phyloP scores from a whole-genome alignment of 306 rosid genomes.

The Ziziphus jujuba region DNA sequence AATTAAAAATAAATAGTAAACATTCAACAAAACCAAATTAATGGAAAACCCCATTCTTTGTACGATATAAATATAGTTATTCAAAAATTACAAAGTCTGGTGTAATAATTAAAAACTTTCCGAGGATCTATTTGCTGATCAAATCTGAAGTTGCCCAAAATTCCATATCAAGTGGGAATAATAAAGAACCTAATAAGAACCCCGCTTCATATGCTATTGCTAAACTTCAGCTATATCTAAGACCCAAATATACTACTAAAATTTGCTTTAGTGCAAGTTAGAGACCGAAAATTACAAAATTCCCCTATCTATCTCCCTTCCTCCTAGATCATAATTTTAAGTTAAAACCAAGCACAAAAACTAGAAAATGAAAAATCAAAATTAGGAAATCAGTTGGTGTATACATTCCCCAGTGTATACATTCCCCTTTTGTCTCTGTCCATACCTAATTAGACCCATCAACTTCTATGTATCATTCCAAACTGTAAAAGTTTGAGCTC shows the following conservation, averaged over 20 bases:
- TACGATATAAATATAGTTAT: slow-evolving; percentile 25
- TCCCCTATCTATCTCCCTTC: not conserved
- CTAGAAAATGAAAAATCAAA: slow-evolving; percentile 9
- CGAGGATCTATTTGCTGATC: slow-evolving; percentile 33
- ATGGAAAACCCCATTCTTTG: slow-evolving; percentile 21
- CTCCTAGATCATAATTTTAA: slow-evolving; percentile 24
- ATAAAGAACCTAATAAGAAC: not conserved
- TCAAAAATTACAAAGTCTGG: slow-evolving; percentile 42
- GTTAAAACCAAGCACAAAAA: slow-evolving; percentile 7
- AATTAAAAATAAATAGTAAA: too few relatives aligned
- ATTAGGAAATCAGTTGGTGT: slow-evolving; percentile 28
- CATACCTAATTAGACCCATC: slow-evolving; percentile 4
- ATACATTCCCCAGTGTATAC: slow-evolving; percentile 25
- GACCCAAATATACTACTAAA: slow-evolving; percentile 19
- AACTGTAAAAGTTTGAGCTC: slow-evolving; percentile 59
- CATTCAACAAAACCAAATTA: not conserved
- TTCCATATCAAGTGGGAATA: slow-evolving; percentile 33
- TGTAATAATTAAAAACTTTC: slow-evolving; percentile 19
- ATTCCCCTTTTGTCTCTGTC: slow-evolving; percentile 2
- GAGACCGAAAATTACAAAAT: slow-evolving; percentile 1
- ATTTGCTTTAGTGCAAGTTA: slow-evolving; percentile 21
- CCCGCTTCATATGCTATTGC: slow-evolving; percentile 29
- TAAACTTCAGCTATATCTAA: slow-evolving; percentile 25
- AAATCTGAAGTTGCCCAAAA: slow-evolving; percentile 41
- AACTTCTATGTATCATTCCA: slow-evolving; percentile 55